Evolutionary conservation across 805 yeast species (phyloP).

Genomic region (Candida stauntonica): DNA sequence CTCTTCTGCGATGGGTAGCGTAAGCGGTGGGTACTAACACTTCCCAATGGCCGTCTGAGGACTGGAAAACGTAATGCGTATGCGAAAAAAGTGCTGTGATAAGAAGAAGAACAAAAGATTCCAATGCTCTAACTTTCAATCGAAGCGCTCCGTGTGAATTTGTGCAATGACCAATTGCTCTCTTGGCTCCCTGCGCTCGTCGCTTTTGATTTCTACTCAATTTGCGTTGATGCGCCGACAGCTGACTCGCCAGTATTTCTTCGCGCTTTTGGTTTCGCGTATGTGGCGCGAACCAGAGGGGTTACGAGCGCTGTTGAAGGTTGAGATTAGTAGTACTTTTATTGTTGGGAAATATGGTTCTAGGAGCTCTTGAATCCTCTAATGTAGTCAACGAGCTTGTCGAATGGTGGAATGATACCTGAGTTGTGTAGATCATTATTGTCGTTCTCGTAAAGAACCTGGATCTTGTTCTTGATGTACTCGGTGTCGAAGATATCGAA

Average conservation of each 20-base stretch:
- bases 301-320: background rate
- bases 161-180: too few species aligned
- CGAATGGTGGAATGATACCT: constrained; percentile 28
- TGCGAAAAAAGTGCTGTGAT: background rate
- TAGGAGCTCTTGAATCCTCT: too few species aligned
- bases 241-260: constrained; percentile 9
- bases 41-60: background rate
- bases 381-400: constrained; percentile 15
- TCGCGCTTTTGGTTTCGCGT: background rate
- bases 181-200: too few species aligned
- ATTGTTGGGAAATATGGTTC: too few species aligned
- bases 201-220: background rate
- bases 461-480: constrained; percentile 27
- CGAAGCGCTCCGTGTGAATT: background rate
- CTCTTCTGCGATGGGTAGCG: too few species aligned
- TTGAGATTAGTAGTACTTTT: too few species aligned
- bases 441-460: constrained; percentile 26
- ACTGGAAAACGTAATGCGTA: background rate
- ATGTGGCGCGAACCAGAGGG: background rate
- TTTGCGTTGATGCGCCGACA: constrained; percentile 8
- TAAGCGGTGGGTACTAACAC: background rate
- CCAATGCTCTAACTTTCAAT: background rate
- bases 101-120: background rate
- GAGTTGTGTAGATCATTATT: constrained; percentile 22
- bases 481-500: constrained; percentile 33